A percentile compares a stretch with the other conserved stretches of the same genome.
Conservation (phyloP, 345 rosid genomes). For the Psidium friedrichsthalianum region DNA sequence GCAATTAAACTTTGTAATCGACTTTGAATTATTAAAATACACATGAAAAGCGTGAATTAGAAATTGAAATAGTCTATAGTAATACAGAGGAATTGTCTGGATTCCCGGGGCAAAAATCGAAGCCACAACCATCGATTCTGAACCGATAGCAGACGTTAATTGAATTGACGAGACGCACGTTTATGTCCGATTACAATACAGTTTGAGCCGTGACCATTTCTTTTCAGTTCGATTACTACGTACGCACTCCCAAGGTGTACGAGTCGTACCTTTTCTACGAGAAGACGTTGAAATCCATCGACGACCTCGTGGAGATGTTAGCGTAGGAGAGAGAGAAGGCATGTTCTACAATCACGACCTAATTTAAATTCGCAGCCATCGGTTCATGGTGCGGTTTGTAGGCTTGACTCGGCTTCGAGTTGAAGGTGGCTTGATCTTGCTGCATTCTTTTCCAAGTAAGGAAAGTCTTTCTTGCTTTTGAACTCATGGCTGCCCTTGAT, state of each 20-base stretch:
- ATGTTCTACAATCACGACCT: neutral
- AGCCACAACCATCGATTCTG: no score
- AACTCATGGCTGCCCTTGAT: neutral
- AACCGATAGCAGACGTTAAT: neutral
- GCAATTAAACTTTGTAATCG: no score
- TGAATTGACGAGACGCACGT: neutral
- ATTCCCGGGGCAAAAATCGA: no score
- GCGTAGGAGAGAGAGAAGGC: neutral
- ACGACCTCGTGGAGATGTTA: slow-evolving; percentile 40
- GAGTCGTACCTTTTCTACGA: slow-evolving; percentile 81
- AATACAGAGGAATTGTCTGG: no score
- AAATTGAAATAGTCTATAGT: neutral
- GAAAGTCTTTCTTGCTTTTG: neutral
- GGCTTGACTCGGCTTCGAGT: neutral
- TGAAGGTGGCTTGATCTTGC: neutral
- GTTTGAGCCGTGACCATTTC: neutral
- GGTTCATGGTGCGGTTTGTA: neutral
- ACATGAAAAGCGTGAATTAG: neutral
- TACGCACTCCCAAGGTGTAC: slow-evolving; percentile 81
- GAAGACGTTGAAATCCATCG: slow-evolving; percentile 74
- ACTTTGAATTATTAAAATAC: neutral
- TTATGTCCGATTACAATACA: neutral
- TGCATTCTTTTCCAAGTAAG: neutral
- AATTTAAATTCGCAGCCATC: neutral
- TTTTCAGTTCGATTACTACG: slow-evolving; percentile 53